Base-by-base conservation (phyloP, 495 filamentous ascomycete species). In the Aspergillus indologenus region DNA sequence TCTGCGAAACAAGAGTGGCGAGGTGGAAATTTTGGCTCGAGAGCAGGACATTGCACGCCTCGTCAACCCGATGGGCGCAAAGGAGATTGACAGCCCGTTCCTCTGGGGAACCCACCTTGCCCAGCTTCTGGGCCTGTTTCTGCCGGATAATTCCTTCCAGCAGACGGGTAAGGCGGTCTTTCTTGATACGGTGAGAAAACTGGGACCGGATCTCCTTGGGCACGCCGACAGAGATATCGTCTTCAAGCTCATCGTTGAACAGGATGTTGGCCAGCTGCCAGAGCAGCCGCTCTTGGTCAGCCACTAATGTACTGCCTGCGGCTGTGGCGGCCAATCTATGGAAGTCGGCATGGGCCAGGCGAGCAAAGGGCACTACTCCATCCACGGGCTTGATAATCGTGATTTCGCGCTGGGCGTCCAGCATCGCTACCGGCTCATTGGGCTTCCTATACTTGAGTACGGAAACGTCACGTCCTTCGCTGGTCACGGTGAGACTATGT, bases 71-170 rank as follows among this genome's bases (percentile, higher is more conserved):
- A 70, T 93, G 84, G 44, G 85, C 86, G 22, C 90, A 88, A 4
- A 98, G 81, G 64, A 87, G 79, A 11, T 88, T 85, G 59, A 98
- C 77, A 2, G 94, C 93, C 65, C 88, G 89, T 69, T 96, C 91
- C 68, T 98, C 94, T 2, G 78, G 71, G 0, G 82, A 83, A 53
- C 77, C 73, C 44, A 82, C 71, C 20, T 75, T 71, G 7, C 82
- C 78, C 18, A 84, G 61, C 7, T 78, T 70, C 17, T 77, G 65
- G 3, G 77, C 68, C 52, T 83, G 68, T 45, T 74, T 75, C 18
- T 79, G 73, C 20, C 78, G 73, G 44, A 89, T 72, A 20, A 80
- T 68, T 12, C 59, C 60, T 44, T 78, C 68, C 79, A 77, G 81
- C 21, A 81, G 69, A 45, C 70, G 68, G 19, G 68, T 78, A 23